These are phyloP conservation scores for Stachybotrys elegans DNA, from an alignment of 2,329 filamentous ascomycete genomes.

Conservation along the genomic window DNA sequence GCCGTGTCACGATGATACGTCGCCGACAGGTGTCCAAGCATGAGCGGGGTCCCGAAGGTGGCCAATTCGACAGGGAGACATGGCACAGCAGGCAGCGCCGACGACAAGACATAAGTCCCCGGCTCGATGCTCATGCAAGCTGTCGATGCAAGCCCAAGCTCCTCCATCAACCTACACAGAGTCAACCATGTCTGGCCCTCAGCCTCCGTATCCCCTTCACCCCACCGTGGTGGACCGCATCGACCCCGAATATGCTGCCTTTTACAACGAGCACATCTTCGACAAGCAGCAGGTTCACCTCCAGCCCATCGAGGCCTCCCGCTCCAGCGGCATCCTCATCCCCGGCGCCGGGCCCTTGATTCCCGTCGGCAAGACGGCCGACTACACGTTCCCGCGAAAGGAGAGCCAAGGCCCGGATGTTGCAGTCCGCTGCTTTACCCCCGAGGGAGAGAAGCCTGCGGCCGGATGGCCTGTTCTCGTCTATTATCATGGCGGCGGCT, in stretches of 20 bases:
- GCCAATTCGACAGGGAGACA: no score
- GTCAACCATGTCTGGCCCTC: slow-evolving; percentile 4
- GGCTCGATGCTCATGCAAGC: not conserved
- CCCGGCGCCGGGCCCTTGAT: slow-evolving; percentile 45
- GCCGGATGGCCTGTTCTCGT: slow-evolving; percentile 50
- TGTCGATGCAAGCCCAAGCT: not conserved
- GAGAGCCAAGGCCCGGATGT: slow-evolving; percentile 43
- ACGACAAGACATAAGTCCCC: no score
- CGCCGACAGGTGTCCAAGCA: no score
- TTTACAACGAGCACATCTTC: slow-evolving; percentile 47
- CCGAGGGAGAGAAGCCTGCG: slow-evolving; percentile 33
- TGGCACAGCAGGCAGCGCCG: no score
- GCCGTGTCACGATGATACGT: no score
- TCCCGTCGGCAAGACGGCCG: slow-evolving; percentile 39
- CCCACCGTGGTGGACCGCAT: slow-evolving; percentile 29
- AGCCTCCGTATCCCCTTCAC: slow-evolving; percentile 37
- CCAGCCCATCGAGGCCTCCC: slow-evolving; percentile 46
- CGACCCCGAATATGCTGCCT: slow-evolving; percentile 44
- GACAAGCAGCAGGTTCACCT: slow-evolving; percentile 49
- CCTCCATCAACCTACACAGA: no score
- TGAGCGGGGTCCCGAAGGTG: no score
- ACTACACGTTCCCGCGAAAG: slow-evolving; percentile 35
- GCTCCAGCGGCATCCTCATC: slow-evolving; percentile 45
- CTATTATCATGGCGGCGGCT: slow-evolving; percentile 55
- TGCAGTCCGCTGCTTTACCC: slow-evolving; percentile 45